Evolutionary conservation across 2,329 filamentous ascomycete species (phyloP).

Genomic region (Coleophoma crateriformis): DNA sequence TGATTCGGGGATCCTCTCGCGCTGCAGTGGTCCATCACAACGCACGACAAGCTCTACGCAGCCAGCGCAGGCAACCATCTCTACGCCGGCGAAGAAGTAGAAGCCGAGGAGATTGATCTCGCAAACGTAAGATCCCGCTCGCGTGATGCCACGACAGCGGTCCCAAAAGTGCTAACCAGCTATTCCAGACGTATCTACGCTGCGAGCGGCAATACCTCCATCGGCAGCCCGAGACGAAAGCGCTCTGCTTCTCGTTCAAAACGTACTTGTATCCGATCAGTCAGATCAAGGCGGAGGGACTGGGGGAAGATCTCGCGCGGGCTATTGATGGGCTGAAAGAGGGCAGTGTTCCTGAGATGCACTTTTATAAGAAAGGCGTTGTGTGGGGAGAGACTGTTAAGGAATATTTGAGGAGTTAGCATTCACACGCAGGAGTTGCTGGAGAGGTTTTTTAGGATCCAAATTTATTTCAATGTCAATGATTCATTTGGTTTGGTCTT

Average conservation of each 20-base stretch:
- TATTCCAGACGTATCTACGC: conserved; percentile 37
- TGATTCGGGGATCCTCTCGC: background rate
- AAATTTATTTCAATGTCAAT: background rate
- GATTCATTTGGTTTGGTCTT: too few relatives aligned
- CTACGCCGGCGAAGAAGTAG: conserved; percentile 27
- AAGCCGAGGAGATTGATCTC: conserved; percentile 36
- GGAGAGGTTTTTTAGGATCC: background rate
- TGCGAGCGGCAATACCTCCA: conserved; percentile 58
- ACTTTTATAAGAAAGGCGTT: conserved; percentile 47
- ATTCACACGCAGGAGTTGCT: background rate
- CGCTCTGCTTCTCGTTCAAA: conserved; percentile 56
- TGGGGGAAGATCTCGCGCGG: conserved; percentile 42
- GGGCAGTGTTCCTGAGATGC: conserved; percentile 52
- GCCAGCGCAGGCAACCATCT: conserved; percentile 35
- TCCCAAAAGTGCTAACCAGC: background rate
- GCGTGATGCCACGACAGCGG: too few relatives aligned
- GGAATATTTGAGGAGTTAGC: conserved; percentile 15
- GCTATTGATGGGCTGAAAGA: conserved; percentile 54
- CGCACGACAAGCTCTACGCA: conserved; percentile 31
- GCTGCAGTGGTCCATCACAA: conserved; percentile 37
- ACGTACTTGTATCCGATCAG: conserved; percentile 53
- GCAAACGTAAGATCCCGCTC: conserved; percentile 28
- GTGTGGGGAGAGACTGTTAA: conserved; percentile 24
- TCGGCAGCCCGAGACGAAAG: conserved; percentile 45
- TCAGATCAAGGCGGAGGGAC: conserved; percentile 50